Evolutionary conservation across 2,329 filamentous ascomycete species (phyloP), one percentile per base, ranked within the genome.

Genomic region (Monascus ruber): DNA sequence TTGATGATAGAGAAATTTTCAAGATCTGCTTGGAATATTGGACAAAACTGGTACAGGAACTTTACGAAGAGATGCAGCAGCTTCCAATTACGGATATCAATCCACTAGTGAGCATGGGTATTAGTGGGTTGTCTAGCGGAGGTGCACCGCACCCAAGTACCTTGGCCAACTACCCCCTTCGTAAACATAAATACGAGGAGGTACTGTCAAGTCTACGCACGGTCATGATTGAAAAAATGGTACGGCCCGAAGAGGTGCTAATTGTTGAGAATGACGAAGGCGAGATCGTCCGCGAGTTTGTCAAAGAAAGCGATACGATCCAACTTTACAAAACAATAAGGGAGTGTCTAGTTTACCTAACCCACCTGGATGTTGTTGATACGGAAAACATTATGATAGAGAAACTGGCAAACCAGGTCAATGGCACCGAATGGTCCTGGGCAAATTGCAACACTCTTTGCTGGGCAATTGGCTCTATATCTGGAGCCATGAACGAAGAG

Each of bases 211-310:
- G 94, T 61, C 73, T 98, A 41, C 82, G 91, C 49, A 83, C 89
- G 24, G 91, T 98, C 48, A 98, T 98, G 91, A 96, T 98, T 46
- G 91, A 98, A 69, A 95, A 95, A 73, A 98, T 98, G 91, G 91
- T 98, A 27, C 79, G 88, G 33, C 91, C 91, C 0, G 91, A 98
- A 66, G 93, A 98, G 66, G 93, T 98, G 6, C 65, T 98, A 51
- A 93, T 98, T 55, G 91, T 98, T n/a, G 91, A 98, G 66, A 98
- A 98, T 62, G 91, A 98, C 47, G 91, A 98, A 65, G 91, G 93
- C 47, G 91, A 98, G 61, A 98, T 98, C 52, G 91, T 98, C 26
- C 85, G 91, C 52, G 91, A 98, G 58, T 98, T 98, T 49, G 91
- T 98, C 60, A 98, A 98, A 71, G 91, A 98, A 68, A 94, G 88